phyloP scores from a whole-genome alignment of 129 eudicot genomes.

The Rutidosis leptorrhynchoides region DNA sequence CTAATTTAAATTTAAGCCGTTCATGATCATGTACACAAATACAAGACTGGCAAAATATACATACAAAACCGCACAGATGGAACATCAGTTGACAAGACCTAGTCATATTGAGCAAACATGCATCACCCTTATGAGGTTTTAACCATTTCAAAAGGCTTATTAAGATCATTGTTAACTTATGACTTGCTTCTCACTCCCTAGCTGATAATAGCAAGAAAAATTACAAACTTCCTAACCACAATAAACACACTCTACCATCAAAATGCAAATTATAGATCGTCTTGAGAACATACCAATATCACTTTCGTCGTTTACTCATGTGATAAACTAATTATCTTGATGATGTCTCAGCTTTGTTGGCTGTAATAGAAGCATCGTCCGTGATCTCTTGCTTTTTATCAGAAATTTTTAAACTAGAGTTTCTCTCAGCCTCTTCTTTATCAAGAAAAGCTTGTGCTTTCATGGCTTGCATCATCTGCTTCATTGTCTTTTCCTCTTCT shows the following conservation, averaged over 20 bases:
- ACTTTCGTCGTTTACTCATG: slow-evolving; percentile 4
- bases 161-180: neutral
- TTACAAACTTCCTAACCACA: slow-evolving; percentile 1
- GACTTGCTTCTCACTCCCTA: neutral
- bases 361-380: slow-evolving; percentile 13
- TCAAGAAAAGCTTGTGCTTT: slow-evolving; percentile 63
- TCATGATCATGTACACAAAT: neutral
- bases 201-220: neutral
- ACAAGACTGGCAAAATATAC: neutral
- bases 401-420: slow-evolving; percentile 31
- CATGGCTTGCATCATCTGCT: slow-evolving; percentile 64
- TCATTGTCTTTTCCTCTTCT: slow-evolving; percentile 67
- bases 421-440: slow-evolving; percentile 46
- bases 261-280: neutral
- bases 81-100: neutral
- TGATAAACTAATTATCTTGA: slow-evolving; percentile 16
- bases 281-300: slow-evolving; percentile 17
- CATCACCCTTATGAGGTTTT: neutral
- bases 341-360: slow-evolving; percentile 23
- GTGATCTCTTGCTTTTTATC: slow-evolving; percentile 36
- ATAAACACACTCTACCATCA: neutral
- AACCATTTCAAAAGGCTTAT: neutral
- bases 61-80: neutral
- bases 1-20: neutral
- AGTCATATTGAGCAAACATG: neutral